These are phyloP conservation scores for Solanum sejunctum DNA, from an alignment of 257 asterid genomes.

Conservation along the genomic window DNA sequence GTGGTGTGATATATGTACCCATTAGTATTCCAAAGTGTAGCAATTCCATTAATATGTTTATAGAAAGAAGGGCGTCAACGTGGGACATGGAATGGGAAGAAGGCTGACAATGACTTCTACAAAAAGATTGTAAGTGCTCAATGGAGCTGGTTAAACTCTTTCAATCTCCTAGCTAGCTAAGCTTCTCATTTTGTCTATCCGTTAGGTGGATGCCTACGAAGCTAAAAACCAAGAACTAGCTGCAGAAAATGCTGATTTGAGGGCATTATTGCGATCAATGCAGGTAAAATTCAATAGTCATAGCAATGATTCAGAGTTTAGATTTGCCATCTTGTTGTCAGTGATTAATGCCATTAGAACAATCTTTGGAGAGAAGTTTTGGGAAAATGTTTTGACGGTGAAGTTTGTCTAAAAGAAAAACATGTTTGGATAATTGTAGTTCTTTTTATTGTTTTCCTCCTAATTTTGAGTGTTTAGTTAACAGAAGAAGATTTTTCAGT, in stretches of 20 bases:
- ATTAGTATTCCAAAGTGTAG: not conserved
- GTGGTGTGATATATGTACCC: not conserved
- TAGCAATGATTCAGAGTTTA: not conserved
- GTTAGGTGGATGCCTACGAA: conserved; percentile 89
- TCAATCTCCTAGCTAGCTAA: not conserved
- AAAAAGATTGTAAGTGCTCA: conserved; percentile 68
- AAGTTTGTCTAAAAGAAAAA: not conserved
- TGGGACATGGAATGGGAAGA: conserved; percentile 93
- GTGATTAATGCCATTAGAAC: not conserved
- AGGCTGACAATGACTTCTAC: conserved; percentile 83
- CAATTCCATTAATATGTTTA: conserved; percentile 8
- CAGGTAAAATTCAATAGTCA: conserved; percentile 37
- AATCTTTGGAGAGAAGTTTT: not conserved
- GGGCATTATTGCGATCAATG: conserved; percentile 92
- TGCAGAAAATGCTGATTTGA: conserved; percentile 87
- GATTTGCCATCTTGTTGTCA: not conserved
- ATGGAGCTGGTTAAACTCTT: conserved; percentile 3
- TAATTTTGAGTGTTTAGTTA: not conserved
- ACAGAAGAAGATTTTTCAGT: not conserved
- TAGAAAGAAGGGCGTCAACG: conserved; percentile 99
- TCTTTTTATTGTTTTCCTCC: not conserved
- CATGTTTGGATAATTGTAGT: not conserved
- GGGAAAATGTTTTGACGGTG: not conserved
- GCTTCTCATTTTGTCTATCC: conserved; percentile 6
- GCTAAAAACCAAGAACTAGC: conserved; percentile 90